These are phyloP conservation scores for Myxozyma geophila DNA, from an alignment of 805 yeast species.

Conservation along the genomic window DNA sequence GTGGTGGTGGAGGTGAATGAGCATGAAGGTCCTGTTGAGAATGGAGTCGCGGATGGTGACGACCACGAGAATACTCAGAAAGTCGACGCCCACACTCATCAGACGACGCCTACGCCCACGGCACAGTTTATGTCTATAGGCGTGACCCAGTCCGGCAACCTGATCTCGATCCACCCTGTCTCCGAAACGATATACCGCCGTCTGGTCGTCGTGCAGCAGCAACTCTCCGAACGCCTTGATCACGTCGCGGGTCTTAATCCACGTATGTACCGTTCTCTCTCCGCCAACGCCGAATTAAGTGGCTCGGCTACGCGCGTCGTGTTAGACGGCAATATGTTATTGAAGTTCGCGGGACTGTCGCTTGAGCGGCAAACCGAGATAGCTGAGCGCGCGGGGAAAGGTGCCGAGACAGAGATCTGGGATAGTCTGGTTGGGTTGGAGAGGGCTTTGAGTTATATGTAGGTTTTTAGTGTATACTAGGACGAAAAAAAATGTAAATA, in stretches of 20 bases:
- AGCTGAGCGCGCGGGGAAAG: conserved; percentile 33
- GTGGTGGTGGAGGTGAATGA: background rate
- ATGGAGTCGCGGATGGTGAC: background rate
- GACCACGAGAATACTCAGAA: background rate
- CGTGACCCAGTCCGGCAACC: conserved; percentile 76
- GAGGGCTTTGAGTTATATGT: conserved; percentile 32
- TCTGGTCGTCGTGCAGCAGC: conserved; percentile 84
- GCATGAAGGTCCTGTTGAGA: conserved; percentile 12
- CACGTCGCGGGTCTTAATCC: conserved; percentile 85
- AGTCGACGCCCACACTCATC: too few species aligned
- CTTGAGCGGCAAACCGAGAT: conserved; percentile 30
- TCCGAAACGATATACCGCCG: conserved; percentile 77
- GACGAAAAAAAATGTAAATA: background rate
- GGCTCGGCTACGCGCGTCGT: conserved; percentile 27
- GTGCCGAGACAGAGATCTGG: conserved; percentile 29
- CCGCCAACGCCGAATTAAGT: conserved; percentile 15
- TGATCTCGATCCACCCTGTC: conserved; percentile 74
- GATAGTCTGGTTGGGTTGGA: conserved; percentile 34
- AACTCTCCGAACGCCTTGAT: conserved; percentile 73
- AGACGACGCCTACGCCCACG: background rate
- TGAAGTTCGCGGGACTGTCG: conserved; percentile 19
- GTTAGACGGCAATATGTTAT: conserved; percentile 31
- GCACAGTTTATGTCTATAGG: conserved; percentile 60
- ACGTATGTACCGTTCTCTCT: conserved; percentile 38
- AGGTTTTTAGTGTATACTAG: background rate